A percentile compares a stretch with the other conserved stretches of the same genome.
phyloP scores from a whole-genome alignment of 2,329 filamentous ascomycete species.

The Beauveria medogensis region DNA sequence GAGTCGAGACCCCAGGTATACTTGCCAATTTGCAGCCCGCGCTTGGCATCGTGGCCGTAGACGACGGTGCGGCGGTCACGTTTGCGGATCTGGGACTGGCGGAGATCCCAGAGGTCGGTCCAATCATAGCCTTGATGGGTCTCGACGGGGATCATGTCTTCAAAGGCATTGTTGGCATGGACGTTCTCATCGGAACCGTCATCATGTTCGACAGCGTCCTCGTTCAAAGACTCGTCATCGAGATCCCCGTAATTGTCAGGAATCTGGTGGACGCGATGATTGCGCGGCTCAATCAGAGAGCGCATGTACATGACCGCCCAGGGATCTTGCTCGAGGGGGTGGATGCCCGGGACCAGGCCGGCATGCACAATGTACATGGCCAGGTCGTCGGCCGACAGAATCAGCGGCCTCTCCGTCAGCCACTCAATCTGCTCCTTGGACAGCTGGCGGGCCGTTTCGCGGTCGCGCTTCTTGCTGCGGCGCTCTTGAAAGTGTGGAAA shows the following conservation, averaged over 20 bases:
- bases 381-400: slow-evolving; percentile 62
- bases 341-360: slow-evolving; percentile 70
- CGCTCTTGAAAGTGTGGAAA: not conserved
- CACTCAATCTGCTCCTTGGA: slow-evolving; percentile 55
- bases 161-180: slow-evolving; percentile 14
- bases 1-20: slow-evolving; percentile 84
- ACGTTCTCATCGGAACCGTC: slow-evolving; percentile 14
- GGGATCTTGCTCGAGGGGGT: slow-evolving; percentile 63
- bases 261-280: slow-evolving; percentile 30
- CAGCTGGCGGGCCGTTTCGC: slow-evolving; percentile 22
- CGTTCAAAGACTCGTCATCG: not conserved
- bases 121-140: slow-evolving; percentile 52
- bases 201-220: slow-evolving; percentile 7
- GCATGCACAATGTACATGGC: slow-evolving; percentile 70
- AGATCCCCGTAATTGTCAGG: slow-evolving; percentile 18
- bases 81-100: slow-evolving; percentile 30
- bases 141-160: slow-evolving; percentile 27
- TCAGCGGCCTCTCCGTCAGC: slow-evolving; percentile 67
- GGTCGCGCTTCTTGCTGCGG: slow-evolving; percentile 3
- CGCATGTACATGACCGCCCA: slow-evolving; percentile 90
- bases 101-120: slow-evolving; percentile 54
- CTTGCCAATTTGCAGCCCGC: slow-evolving; percentile 50
- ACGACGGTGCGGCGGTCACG: slow-evolving; percentile 56
- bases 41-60: slow-evolving; percentile 79
- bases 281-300: slow-evolving; percentile 52